Evolutionary conservation across 2,329 filamentous ascomycete species (phyloP), one percentile per base, ranked within the genome.

Genomic region (Aspergillus ochraceoroseus): DNA sequence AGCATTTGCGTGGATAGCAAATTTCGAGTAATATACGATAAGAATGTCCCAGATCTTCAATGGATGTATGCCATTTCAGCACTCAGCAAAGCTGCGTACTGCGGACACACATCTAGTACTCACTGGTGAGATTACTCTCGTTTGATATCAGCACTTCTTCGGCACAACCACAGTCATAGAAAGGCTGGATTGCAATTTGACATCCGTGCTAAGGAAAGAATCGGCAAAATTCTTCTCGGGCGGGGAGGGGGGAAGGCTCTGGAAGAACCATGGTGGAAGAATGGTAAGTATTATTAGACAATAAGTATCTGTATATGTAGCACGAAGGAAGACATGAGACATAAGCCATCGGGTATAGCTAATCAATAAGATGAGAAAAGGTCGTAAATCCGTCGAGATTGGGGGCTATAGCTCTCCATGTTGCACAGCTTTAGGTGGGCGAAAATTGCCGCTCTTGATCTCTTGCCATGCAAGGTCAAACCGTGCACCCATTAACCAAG

Each of bases 161-260:
- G 88, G 88, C 89, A 87, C 89, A 92, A 89, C 80, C 77, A 75
- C 80, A 88, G 86, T 83, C 86, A 95, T 82, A 70, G 54, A 62
- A 59, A 64, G 69, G 81, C 82, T 79, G 79, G 74, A 84, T 90
- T 92, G 89, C 81, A 95, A 95, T 95, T 95, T 95, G 88, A 95
- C 88, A 95, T 95, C 86, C 84, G 86, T 94, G 89, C 89, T 90
- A 70, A 53, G 18, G 23, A 32, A 27, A n/a, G n/a, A n/a, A n/a
- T n/a, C 11, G 35, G 27, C 7, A 13, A 7, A 13, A 22, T 7
- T 5, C 17, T 32, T 12, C 19, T 14, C 9, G 31, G 18, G 11
- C 20, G 32, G 32, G 18, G 15, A 2, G 22, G 9, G 23, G 33
- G 31, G 7, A n/a, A n/a, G n/a, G n/a, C n/a, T n/a, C n/a, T n/a